Conservation (phyloP, 2,329 filamentous ascomycete genomes). For the Clonostachys rosea region DNA sequence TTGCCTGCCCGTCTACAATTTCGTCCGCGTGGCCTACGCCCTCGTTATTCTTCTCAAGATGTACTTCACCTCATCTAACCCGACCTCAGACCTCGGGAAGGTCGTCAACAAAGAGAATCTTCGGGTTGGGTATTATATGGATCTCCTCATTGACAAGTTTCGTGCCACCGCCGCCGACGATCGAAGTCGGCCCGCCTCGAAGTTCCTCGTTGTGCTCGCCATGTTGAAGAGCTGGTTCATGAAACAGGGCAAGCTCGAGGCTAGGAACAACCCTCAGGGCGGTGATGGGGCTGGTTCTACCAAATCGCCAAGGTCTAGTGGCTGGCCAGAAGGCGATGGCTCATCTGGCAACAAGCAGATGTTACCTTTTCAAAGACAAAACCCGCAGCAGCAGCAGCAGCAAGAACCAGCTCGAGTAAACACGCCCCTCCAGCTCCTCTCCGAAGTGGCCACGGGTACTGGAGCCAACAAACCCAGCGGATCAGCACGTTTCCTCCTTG, state of each 20-base stretch:
- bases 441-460: constrained; percentile 48
- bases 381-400: constrained; percentile 6
- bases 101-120: constrained; percentile 66
- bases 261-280: background rate
- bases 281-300: background rate
- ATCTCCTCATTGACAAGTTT: constrained; percentile 66
- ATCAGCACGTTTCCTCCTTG: constrained; percentile 4
- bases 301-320: background rate
- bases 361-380: background rate
- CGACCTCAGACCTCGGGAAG: constrained; percentile 62
- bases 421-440: constrained; percentile 51
- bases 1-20: constrained; percentile 64
- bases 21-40: constrained; percentile 68
- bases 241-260: constrained; percentile 32
- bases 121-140: constrained; percentile 61
- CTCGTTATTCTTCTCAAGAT: constrained; percentile 71
- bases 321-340: background rate
- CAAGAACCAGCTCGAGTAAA: constrained; percentile 24
- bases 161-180: constrained; percentile 57
- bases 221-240: constrained; percentile 70
- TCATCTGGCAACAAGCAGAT: background rate
- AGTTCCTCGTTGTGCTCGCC: constrained; percentile 65
- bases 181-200: constrained; percentile 60
- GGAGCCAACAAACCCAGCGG: constrained; percentile 13
- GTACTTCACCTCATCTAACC: constrained; percentile 61